phyloP scores from a whole-genome alignment of 2,329 filamentous ascomycete genomes.

The Colletotrichum eremochloae region DNA sequence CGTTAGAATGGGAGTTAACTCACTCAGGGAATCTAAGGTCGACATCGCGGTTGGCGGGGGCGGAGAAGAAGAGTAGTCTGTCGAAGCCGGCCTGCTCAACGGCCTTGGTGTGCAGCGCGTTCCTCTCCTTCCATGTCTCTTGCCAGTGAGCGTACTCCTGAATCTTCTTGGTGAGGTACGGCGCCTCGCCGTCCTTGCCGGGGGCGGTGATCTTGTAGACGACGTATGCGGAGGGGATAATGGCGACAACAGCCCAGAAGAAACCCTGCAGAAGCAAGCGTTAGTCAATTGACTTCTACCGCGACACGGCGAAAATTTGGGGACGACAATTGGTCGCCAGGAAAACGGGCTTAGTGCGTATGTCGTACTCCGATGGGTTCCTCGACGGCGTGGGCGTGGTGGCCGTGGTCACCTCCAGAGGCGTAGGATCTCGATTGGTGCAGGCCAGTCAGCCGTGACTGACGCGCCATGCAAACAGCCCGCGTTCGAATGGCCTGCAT shows the following conservation, averaged over 20 bases:
- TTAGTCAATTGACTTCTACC: constrained; percentile 9
- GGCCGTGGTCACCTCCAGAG: constrained; percentile 63
- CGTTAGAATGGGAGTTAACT: constrained; percentile 47
- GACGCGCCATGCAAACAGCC: constrained; percentile 54
- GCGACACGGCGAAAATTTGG: not conserved
- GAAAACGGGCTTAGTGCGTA: not conserved
- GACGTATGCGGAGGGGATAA: constrained; percentile 59
- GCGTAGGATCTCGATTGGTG: constrained; percentile 64
- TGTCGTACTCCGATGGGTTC: constrained; percentile 70
- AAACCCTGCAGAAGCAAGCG: constrained; percentile 42
- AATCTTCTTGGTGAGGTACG: constrained; percentile 61
- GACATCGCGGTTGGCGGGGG: constrained; percentile 57
- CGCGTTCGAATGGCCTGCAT: constrained; percentile 56
- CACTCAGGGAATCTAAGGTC: constrained; percentile 72
- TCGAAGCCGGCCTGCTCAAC: constrained; percentile 70
- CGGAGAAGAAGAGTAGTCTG: constrained; percentile 66
- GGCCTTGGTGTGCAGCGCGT: constrained; percentile 64
- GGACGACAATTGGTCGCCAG: not conserved
- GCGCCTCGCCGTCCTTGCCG: constrained; percentile 63
- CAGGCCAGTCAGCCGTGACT: constrained; percentile 49
- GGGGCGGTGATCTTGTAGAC: constrained; percentile 65
- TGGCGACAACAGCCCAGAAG: constrained; percentile 61
- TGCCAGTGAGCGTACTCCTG: constrained; percentile 61
- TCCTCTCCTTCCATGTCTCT: constrained; percentile 66
- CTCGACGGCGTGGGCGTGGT: constrained; percentile 59